Base-by-base conservation (phyloP, 2,329 filamentous ascomycete genomes). In the Incumbomyces lentus region DNA sequence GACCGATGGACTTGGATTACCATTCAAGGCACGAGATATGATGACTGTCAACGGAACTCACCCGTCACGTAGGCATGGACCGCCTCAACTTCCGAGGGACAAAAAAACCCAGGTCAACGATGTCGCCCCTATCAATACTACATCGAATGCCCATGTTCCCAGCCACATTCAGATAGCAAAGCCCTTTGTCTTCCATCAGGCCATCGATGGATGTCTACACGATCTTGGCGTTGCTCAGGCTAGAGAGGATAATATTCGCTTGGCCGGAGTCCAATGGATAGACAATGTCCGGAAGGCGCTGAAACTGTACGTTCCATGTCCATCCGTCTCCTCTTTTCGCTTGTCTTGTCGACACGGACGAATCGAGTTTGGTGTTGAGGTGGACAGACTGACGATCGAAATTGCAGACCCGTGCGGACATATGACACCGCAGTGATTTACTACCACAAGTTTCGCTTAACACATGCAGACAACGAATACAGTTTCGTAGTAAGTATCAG, bases 371-470 rank as follows among this genome's bases (percentile, higher is more conserved):
- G 8, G 22, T 10, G 31, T 36, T 44, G 12, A 32, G 14, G 22
- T 29, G 17, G 17, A 45, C 46, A 35, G 38, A 32, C 36, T 44
- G 22, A 48, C 26, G 22, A 4, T 30, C 36, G 40, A 44, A 10
- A 31, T 29, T 57, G 39, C 51, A 89, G 86, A 38, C 92, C 92
- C 1, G 81, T 95, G 18, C 83, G 86, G 50, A 96, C 92, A 0
- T 95, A 87, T 64, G 86, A 90, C 57, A 94, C 90, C 0, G 92
- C 92, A 1, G 87, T 84, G 52, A 81, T 85, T 13, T 95, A 95
- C 63, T 98, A 89, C 62, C 90, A 96, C 71, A 88, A 88, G 56
- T 95, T 95, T 63, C 82, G 90, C 29, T 75, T 96, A 44, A 78
- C 83, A 38, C 88, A 94, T 59, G 76, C 81, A n/a, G 86, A 89